A percentile compares a stretch with the other conserved stretches of the same genome.
phyloP scores from a whole-genome alignment of 495 filamentous ascomycete species.

The Xylaria curta region DNA sequence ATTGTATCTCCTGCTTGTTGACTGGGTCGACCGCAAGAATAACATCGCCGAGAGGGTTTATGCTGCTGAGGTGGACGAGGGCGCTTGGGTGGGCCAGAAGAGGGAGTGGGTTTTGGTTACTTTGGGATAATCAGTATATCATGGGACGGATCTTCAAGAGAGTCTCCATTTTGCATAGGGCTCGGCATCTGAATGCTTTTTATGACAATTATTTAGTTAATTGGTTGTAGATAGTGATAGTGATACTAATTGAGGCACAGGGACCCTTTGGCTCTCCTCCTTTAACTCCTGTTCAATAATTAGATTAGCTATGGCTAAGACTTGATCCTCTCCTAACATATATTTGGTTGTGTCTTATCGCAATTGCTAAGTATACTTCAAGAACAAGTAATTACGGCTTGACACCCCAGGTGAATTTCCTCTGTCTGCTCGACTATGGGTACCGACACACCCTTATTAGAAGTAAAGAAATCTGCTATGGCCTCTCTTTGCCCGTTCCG shows the following conservation, averaged over 20 bases:
- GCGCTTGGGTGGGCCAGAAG: neutral
- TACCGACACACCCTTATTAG: too few species aligned
- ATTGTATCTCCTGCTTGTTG: neutral
- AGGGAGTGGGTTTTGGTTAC: conserved; percentile 3
- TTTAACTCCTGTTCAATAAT: neutral
- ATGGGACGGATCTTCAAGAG: neutral
- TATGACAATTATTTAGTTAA: neutral
- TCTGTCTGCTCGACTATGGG: neutral
- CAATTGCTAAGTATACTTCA: too few species aligned
- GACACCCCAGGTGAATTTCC: neutral
- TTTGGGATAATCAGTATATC: neutral
- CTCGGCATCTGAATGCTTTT: neutral
- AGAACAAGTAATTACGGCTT: neutral
- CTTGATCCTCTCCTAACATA: neutral
- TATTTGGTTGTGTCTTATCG: too few species aligned
- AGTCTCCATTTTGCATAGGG: neutral
- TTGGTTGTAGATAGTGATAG: neutral
- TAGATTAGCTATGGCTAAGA: neutral
- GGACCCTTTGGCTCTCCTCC: neutral
- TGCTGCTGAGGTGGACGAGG: conserved; percentile 2
- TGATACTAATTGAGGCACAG: neutral
- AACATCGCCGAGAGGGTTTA: neutral
- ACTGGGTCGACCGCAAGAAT: neutral
- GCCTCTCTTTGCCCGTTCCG: neutral
- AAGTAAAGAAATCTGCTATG: neutral